phyloP scores from a whole-genome alignment of 495 filamentous ascomycete genomes.

The Xylaria cubensis region DNA sequence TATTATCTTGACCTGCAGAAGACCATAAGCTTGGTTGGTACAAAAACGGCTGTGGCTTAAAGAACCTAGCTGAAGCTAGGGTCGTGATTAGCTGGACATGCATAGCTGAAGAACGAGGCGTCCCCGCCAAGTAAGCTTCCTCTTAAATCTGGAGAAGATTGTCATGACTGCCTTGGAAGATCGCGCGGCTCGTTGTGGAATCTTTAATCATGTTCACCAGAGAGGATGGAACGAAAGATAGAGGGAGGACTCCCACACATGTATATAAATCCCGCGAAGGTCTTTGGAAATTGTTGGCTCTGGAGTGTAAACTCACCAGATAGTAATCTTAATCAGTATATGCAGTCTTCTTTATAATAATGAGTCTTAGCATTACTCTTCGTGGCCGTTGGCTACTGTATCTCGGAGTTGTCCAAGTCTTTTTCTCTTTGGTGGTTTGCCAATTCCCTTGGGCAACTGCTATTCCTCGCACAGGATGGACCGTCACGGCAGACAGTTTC shows the following conservation, averaged over 20 bases:
- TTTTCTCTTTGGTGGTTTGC: slow-evolving; percentile 15
- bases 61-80: background rate
- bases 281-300: background rate
- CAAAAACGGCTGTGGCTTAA: background rate
- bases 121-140: slow-evolving; percentile 5
- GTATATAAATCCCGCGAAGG: slow-evolving; percentile 1
- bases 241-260: background rate
- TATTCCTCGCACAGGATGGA: slow-evolving; percentile 27
- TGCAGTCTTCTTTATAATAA: background rate
- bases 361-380: background rate
- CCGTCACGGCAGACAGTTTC: slow-evolving; percentile 37
- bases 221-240: background rate
- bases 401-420: slow-evolving; percentile 8
- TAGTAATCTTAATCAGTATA: background rate
- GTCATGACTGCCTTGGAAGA: background rate
- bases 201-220: background rate
- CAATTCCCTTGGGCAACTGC: slow-evolving; percentile 22
- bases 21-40: background rate
- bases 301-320: too few species aligned
- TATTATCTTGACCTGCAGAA: background rate
- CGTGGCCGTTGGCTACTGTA: slow-evolving; percentile 21
- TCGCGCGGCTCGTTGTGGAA: background rate
- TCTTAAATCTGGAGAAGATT: slow-evolving; percentile 19
- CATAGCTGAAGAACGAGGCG: slow-evolving; percentile 12
- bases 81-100: slow-evolving; percentile 17